Evolutionary conservation across 805 yeast species (phyloP).

Genomic region (Candida lessepsii): DNA sequence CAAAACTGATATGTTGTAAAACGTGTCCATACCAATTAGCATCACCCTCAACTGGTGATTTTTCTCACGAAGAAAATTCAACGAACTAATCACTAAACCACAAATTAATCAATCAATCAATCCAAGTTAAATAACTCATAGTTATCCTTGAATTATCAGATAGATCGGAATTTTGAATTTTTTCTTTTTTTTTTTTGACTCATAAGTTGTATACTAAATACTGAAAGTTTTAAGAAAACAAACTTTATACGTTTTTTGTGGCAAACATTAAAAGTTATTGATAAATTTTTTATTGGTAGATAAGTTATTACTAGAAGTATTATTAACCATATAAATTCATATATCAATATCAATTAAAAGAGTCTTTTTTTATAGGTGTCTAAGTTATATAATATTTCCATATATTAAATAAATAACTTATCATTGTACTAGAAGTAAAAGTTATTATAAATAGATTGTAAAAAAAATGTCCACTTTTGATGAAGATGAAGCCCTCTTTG

Average conservation of each 20-base stretch:
- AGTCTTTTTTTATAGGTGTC: slow-evolving; percentile 4
- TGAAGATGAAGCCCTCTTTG: slow-evolving; percentile 93
- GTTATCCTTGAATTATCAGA: too few relatives aligned
- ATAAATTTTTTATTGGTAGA: too few relatives aligned
- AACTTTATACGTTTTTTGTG: too few relatives aligned
- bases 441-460: slow-evolving; percentile 2
- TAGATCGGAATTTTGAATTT: too few relatives aligned
- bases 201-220: too few relatives aligned
- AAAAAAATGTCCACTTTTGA: slow-evolving; percentile 48
- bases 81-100: neutral
- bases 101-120: neutral
- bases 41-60: neutral
- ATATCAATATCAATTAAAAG: neutral
- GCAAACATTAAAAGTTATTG: too few relatives aligned
- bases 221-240: too few relatives aligned
- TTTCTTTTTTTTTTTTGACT: neutral
- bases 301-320: too few relatives aligned
- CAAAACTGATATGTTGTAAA: too few relatives aligned
- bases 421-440: neutral
- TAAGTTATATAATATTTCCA: slow-evolving; percentile 10
- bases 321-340: too few relatives aligned
- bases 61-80: neutral
- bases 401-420: slow-evolving; percentile 11
- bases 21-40: neutral
- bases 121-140: too few relatives aligned